Conservation (phyloP, 306 rosid genomes). For the Senna siamea region DNA sequence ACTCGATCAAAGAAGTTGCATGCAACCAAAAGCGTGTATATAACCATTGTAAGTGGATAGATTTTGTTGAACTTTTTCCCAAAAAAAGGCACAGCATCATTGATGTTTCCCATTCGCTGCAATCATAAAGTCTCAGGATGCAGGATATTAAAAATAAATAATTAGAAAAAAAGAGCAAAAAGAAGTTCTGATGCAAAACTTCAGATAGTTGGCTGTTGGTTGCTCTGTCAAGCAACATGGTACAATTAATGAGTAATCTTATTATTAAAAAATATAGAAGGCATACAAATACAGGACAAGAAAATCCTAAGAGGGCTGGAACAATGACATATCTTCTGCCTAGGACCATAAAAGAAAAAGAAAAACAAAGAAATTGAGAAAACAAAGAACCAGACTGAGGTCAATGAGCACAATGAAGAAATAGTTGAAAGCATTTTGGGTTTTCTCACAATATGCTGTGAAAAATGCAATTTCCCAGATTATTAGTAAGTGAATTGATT, state of each 20-base stretch:
- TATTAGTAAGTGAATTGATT: constrained; percentile 20
- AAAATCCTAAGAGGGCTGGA: not conserved
- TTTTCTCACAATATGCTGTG: constrained; percentile 7
- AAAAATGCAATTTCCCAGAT: not conserved
- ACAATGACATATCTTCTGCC: constrained; percentile 3
- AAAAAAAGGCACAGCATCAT: constrained; percentile 80
- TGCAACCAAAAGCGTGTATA: constrained; percentile 90
- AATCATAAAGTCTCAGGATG: constrained; percentile 34
- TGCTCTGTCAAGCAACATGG: constrained; percentile 19
- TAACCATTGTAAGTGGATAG: constrained; percentile 97
- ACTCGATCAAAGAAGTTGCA: constrained; percentile 83
- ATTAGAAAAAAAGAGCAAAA: constrained; percentile 2
- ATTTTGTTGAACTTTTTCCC: constrained; percentile 81
- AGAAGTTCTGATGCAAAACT: constrained; percentile 7
- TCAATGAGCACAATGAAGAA: not conserved
- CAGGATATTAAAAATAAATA: constrained; percentile 29
- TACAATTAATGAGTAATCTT: not conserved
- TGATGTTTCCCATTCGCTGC: constrained; percentile 97
- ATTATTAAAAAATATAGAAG: not conserved
- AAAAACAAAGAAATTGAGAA: not conserved
- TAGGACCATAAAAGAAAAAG: not conserved
- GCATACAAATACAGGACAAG: not conserved
- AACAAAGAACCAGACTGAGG: not conserved
- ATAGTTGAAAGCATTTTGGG: not conserved
- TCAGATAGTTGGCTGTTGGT: constrained; percentile 15